Conservation (phyloP, 352 stramenopile genomes). For the Pythium aristosporum region DNA sequence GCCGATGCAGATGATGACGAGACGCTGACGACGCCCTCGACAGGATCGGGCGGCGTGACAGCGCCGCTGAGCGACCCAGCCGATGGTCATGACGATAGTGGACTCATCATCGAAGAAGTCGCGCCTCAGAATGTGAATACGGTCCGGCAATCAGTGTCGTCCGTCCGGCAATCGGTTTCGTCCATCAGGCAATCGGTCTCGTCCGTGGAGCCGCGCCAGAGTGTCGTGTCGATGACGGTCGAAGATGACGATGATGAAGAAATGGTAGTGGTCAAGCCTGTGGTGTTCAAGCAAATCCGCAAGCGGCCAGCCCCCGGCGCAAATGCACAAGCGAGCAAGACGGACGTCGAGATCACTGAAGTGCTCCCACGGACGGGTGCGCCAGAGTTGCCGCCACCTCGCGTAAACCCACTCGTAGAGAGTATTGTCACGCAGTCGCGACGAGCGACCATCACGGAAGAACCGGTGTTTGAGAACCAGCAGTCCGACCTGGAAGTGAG, state of each 20-base stretch:
- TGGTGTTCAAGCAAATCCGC: constrained; percentile 21
- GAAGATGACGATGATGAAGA: constrained; percentile 22
- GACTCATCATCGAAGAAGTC: constrained; percentile 46
- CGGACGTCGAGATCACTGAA: constrained; percentile 9
- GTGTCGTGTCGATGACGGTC: constrained; percentile 19
- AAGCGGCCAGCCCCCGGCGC: constrained; percentile 13
- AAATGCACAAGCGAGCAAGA: neutral
- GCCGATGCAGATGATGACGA: constrained; percentile 23
- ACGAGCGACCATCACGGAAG: constrained; percentile 26
- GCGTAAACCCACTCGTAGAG: constrained; percentile 17
- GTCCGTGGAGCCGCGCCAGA: constrained; percentile 19
- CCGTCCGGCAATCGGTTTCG: too few relatives aligned
- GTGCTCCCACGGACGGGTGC: neutral
- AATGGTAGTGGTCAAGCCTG: constrained; percentile 25
- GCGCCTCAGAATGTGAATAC: constrained; percentile 28
- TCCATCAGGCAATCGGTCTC: constrained; percentile 10
- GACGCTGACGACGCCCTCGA: constrained; percentile 28
- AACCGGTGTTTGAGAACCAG: constrained; percentile 6
- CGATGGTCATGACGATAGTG: constrained; percentile 4
- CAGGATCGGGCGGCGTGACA: constrained; percentile 1
- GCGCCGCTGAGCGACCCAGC: neutral
- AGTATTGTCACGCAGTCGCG: constrained; percentile 25
- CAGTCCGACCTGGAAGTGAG: neutral
- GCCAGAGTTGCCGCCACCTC: constrained; percentile 10
- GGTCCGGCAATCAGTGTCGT: too few relatives aligned